Conservation (phyloP, 2,329 filamentous ascomycete species). For the Mycocentrospora acerina region DNA sequence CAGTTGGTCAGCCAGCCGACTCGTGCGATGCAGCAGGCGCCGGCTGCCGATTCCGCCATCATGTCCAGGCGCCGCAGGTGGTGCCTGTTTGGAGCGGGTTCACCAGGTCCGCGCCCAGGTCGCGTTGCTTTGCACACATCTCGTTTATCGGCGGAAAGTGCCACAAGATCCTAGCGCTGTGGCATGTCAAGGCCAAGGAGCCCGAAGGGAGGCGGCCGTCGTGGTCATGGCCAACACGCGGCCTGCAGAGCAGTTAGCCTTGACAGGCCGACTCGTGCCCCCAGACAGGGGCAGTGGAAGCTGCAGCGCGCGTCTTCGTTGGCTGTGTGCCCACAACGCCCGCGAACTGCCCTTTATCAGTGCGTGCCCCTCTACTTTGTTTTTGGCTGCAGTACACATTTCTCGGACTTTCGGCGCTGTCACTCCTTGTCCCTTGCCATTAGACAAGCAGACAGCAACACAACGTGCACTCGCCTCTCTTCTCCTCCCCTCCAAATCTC, state of each 20-base stretch:
- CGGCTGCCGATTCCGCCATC: slow-evolving; percentile 1
- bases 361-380: not conserved
- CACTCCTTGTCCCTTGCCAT: not conserved
- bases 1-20: no score
- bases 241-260: slow-evolving; percentile 3
- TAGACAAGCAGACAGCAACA: not conserved
- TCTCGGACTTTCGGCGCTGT: no score
- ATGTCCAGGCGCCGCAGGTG: no score
- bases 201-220: slow-evolving; percentile 6
- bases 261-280: slow-evolving; percentile 10
- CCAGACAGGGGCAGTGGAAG: slow-evolving; percentile 7
- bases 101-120: not conserved
- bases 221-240: no score
- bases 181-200: slow-evolving; percentile 11
- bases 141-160: slow-evolving; percentile 25
- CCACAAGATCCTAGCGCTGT: slow-evolving; percentile 23
- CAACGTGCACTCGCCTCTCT: not conserved
- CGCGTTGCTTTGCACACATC: slow-evolving; percentile 3
- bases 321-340: slow-evolving; percentile 1
- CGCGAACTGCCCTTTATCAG: not conserved
- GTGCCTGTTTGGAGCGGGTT: no score
- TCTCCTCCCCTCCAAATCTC: no score
- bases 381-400: not conserved
- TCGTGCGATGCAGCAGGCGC: no score
- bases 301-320: slow-evolving; percentile 5